Percentiles rank a stretch among this genome's conserved stretches.
These are phyloP conservation scores for Oryza coarctata DNA, from an alignment of 176 grass and related monocot genomes.

Conservation along the genomic window DNA sequence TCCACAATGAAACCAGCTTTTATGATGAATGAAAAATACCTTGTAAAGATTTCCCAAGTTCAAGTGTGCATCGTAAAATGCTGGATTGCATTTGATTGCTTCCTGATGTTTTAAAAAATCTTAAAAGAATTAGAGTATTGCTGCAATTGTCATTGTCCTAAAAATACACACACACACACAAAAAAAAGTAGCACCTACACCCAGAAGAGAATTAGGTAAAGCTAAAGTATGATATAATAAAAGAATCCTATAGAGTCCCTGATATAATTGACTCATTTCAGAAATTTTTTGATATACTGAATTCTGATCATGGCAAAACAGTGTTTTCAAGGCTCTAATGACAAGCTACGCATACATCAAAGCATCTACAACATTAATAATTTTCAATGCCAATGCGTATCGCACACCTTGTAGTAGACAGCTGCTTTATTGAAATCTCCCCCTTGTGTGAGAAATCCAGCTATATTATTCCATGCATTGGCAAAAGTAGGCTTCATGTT, in stretches of 20 bases:
- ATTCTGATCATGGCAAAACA: background rate
- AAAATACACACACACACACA: no score
- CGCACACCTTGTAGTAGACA: slow-evolving; percentile 63
- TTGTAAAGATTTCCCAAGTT: slow-evolving; percentile 81
- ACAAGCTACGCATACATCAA: background rate
- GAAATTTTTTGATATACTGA: background rate
- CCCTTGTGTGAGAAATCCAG: slow-evolving; percentile 67
- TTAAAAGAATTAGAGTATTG: background rate
- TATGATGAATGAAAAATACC: slow-evolving; percentile 39
- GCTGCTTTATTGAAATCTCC: slow-evolving; percentile 65
- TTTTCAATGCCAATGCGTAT: background rate
- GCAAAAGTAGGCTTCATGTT: slow-evolving; percentile 62
- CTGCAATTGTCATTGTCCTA: background rate
- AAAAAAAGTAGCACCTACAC: background rate
- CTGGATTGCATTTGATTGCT: slow-evolving; percentile 65
- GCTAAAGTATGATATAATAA: background rate
- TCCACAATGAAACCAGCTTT: slow-evolving; percentile 17
- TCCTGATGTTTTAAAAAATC: slow-evolving; percentile 46
- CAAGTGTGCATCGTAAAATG: slow-evolving; percentile 67
- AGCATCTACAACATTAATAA: background rate
- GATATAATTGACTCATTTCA: background rate
- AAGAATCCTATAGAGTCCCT: background rate
- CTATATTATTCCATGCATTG: slow-evolving; percentile 74
- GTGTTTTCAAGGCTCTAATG: background rate
- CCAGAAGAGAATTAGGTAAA: slow-evolving; percentile 5